Evolutionary conservation across 164 flowering plant genomes (phyloP).

Genomic region (Magnolia sinica): DNA sequence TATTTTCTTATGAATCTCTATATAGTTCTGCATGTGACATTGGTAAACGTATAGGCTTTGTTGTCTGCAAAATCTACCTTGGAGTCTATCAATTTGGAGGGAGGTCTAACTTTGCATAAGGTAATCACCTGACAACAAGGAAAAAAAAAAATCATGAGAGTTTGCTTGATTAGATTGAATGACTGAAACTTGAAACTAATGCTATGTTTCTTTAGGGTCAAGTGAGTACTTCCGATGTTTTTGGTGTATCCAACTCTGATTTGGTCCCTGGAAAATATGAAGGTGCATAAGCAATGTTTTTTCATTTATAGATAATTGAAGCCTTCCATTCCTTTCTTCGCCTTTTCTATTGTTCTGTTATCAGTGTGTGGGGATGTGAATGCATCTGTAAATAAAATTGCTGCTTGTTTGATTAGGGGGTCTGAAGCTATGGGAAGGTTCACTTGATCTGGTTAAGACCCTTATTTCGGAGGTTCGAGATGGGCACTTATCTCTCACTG

Average conservation of each 20-base stretch:
- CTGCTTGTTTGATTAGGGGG: constrained; percentile 50
- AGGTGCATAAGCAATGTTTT: constrained; percentile 38
- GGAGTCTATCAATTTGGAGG: constrained; percentile 57
- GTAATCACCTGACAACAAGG: constrained; percentile 25
- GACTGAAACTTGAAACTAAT: neutral
- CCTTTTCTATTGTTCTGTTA: neutral
- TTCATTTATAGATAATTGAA: neutral
- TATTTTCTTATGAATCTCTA: neutral
- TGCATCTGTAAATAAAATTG: neutral
- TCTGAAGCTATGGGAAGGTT: constrained; percentile 93
- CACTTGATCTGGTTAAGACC: constrained; percentile 71
- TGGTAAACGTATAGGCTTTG: constrained; percentile 31
- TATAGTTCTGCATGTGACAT: neutral
- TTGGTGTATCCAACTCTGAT: constrained; percentile 77
- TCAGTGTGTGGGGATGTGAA: neutral
- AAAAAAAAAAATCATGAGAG: neutral
- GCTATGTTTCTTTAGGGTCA: constrained; percentile 52
- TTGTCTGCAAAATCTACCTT: constrained; percentile 36
- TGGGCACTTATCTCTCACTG: constrained; percentile 44
- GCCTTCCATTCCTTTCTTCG: neutral
- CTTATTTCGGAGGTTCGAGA: constrained; percentile 52
- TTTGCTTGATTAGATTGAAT: neutral
- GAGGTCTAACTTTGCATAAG: constrained; percentile 59
- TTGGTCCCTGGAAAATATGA: constrained; percentile 94
- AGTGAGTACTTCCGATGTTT: constrained; percentile 79